phyloP scores from a whole-genome alignment of 2,329 filamentous ascomycete genomes.

The Botrytis deweyae region DNA sequence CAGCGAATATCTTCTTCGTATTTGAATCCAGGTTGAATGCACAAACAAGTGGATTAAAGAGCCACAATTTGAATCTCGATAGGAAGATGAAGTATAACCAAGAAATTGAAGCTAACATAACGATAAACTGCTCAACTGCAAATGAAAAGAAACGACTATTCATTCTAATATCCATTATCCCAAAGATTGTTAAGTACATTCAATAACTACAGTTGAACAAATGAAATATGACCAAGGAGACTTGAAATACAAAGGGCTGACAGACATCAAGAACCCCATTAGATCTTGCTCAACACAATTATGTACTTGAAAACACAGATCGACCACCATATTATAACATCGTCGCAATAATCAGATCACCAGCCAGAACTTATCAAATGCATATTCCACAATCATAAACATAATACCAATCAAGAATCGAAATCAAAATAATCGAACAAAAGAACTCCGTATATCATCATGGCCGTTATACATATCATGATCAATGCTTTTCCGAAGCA shows the following conservation, averaged over 20 bases:
- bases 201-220: constrained; percentile 8
- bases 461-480: constrained; percentile 10
- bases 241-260: constrained; percentile 16
- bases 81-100: not conserved
- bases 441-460: constrained; percentile 2
- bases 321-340: constrained; percentile 14
- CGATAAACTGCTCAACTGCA: not conserved
- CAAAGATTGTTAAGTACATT: constrained; percentile 17
- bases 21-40: not conserved
- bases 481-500: constrained; percentile 14
- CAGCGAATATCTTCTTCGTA: not conserved
- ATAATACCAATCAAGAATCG: constrained; percentile 19
- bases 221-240: constrained; percentile 2
- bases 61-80: not conserved
- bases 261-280: constrained; percentile 1
- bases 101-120: not conserved
- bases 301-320: constrained; percentile 8
- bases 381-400: constrained; percentile 16
- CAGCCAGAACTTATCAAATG: not conserved
- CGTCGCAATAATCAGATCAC: constrained; percentile 5
- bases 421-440: constrained; percentile 13
- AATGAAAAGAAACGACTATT: not conserved
- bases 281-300: constrained; percentile 3
- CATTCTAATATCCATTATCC: constrained; percentile 13
- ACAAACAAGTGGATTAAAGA: not conserved